Evolutionary conservation across 116 monocot genomes (phyloP).

Genomic region (Dioscorea cayenensis): DNA sequence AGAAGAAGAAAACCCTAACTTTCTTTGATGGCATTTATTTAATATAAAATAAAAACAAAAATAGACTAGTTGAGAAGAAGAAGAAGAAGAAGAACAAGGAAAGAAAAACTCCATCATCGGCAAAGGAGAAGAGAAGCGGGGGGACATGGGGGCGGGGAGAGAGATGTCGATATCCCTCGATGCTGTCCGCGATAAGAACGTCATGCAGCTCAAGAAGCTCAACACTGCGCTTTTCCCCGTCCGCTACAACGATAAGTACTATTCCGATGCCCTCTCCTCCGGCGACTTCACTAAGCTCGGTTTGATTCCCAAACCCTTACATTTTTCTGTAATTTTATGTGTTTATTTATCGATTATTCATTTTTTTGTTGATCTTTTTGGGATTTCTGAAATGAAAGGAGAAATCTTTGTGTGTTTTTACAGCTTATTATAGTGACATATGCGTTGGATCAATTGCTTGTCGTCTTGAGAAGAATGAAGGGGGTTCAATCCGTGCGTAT

Average conservation of each 20-base stretch:
- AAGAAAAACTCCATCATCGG: too few relatives aligned
- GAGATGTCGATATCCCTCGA: conserved; percentile 61
- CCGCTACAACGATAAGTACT: conserved; percentile 99
- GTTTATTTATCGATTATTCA: background rate
- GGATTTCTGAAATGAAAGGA: too few relatives aligned
- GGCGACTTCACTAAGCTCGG: conserved; percentile 89
- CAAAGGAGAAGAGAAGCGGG: background rate
- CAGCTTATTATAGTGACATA: conserved; percentile 94
- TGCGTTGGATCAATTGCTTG: conserved; percentile 95
- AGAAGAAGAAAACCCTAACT: too few relatives aligned
- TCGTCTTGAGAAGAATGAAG: conserved; percentile 86
- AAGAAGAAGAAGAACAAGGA: too few relatives aligned
- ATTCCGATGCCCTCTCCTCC: conserved; percentile 82
- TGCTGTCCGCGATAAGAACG: conserved; percentile 80
- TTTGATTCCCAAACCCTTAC: conserved; percentile 7
- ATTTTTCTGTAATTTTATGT: background rate
- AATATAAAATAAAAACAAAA: too few relatives aligned
- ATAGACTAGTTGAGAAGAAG: too few relatives aligned
- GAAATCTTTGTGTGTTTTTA: background rate
- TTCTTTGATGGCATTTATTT: too few relatives aligned
- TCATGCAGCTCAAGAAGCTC: conserved; percentile 99
- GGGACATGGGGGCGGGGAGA: conserved; percentile 6
- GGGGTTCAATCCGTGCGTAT: conserved; percentile 54
- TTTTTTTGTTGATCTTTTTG: background rate
- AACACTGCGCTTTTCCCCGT: conserved; percentile 95